Base-by-base conservation (phyloP, 2,329 filamentous ascomycete genomes). In the Helminthosporium solani region DNA sequence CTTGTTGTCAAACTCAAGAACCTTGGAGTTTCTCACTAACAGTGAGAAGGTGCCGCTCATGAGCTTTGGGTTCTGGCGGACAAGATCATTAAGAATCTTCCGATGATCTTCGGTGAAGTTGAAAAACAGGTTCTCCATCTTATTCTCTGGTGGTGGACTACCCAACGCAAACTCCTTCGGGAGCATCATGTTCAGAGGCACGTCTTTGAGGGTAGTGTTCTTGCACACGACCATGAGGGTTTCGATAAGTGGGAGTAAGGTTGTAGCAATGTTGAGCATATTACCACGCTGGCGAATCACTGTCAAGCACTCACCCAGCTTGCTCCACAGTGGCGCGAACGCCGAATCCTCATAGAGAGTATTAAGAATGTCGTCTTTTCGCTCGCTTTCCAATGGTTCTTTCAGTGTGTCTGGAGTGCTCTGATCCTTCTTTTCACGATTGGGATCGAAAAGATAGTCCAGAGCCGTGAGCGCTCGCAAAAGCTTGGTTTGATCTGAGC, bases 201-300 rank as follows among this genome's bases (percentile, higher is more conserved):
- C 74, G 50, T 94, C 88, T 63, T 85, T 86, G 43, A 90, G 77
- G 1, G 90, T 87, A 7, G 90, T 96, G 70, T 97, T 97, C 77
- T 97, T 99, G 80, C 95, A 99, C 21, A 99, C 91, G 42, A 99
- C 94, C 94, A 99, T 99, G 51, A 99, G 78, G 5, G 91, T 90
- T 71, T 99, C 94, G 50, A 99, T 96, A 23, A 99, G 77, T 23
- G 94, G 94, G 28, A 97, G 77, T 20, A 99, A 79, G 53, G 97
- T 97, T 0, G 92, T 97, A 23, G 94, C 95, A 46, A 99, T 91
- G 62, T 95, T 96, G 64, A 97, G 83, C 85, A 97, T 94, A 66
- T 90, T 95, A 67, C 95, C 91, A 46, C 91, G 88, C 70, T 95
- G 83, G 41, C 90, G 87, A 58, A 99, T 96, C 7, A 89, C 87